These are phyloP conservation scores for Coniochaeta pulveracea DNA, from an alignment of 2,329 filamentous ascomycete genomes.

Conservation along the genomic window DNA sequence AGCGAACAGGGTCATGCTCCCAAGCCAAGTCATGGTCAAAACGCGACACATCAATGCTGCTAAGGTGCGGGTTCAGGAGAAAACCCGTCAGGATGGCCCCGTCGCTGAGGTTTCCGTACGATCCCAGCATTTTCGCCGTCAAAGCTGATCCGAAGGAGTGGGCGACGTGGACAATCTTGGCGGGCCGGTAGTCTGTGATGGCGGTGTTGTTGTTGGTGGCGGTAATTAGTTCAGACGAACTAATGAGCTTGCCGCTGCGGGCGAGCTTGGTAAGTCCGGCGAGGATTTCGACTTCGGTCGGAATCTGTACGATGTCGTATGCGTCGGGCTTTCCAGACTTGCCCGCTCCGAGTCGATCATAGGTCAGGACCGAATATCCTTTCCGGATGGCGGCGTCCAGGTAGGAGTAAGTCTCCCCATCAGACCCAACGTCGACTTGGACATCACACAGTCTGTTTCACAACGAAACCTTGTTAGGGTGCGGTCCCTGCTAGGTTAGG, in stretches of 20 bases:
- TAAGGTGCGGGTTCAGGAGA: constrained; percentile 15
- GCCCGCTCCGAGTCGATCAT: constrained; percentile 52
- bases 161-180: constrained; percentile 17
- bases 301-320: constrained; percentile 39
- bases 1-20: constrained; percentile 10
- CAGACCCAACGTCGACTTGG: constrained; percentile 38
- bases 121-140: constrained; percentile 16
- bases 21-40: constrained; percentile 13
- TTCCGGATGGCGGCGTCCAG: constrained; percentile 30
- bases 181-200: constrained; percentile 12
- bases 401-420: constrained; percentile 55
- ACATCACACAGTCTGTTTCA: constrained; percentile 48
- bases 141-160: constrained; percentile 16
- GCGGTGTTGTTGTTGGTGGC: background rate
- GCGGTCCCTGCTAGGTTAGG: background rate
- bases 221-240: constrained; percentile 15
- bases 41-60: constrained; percentile 7
- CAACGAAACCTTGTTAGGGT: background rate
- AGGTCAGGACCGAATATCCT: constrained; percentile 48
- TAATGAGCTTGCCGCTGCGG: constrained; percentile 30
- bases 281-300: constrained; percentile 45
- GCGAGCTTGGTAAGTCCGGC: constrained; percentile 37
- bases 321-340: constrained; percentile 46
- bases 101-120: constrained; percentile 22
- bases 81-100: constrained; percentile 26